phyloP scores from a whole-genome alignment of 768 basidiomycete species.

The Cytidiella melzeri region DNA sequence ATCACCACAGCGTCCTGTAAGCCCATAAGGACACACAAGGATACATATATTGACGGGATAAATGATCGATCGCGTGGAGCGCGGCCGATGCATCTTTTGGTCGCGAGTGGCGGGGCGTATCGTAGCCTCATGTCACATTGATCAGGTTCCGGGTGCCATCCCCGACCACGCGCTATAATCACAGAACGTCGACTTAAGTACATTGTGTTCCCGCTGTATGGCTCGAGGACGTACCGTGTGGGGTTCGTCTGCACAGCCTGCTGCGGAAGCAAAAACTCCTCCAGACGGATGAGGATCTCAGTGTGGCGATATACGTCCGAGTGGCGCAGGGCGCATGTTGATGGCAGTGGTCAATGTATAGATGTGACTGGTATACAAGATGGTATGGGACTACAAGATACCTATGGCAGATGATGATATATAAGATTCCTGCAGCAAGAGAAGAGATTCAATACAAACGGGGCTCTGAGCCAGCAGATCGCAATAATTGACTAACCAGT shows the following conservation, averaged over 20 bases:
- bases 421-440: no score
- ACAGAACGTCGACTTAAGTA: not conserved
- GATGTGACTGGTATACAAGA: not conserved
- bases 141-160: not conserved
- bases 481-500: no score
- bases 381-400: not conserved
- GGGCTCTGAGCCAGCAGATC: not conserved
- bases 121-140: not conserved
- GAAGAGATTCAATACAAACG: not conserved
- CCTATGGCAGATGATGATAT: not conserved
- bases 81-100: not conserved
- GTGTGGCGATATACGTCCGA: no score
- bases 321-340: no score
- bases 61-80: not conserved
- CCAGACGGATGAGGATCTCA: no score
- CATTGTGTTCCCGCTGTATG: not conserved
- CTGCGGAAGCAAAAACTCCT: no score
- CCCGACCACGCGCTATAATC: not conserved
- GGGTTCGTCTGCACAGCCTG: no score
- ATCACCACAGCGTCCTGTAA: no score
- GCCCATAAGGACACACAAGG: not conserved
- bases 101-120: not conserved
- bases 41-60: not conserved
- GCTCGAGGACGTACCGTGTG: not conserved
- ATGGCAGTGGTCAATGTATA: no score